phyloP scores from a whole-genome alignment of 1,284 basidiomycete species.

The Gymnopus androsaceus region DNA sequence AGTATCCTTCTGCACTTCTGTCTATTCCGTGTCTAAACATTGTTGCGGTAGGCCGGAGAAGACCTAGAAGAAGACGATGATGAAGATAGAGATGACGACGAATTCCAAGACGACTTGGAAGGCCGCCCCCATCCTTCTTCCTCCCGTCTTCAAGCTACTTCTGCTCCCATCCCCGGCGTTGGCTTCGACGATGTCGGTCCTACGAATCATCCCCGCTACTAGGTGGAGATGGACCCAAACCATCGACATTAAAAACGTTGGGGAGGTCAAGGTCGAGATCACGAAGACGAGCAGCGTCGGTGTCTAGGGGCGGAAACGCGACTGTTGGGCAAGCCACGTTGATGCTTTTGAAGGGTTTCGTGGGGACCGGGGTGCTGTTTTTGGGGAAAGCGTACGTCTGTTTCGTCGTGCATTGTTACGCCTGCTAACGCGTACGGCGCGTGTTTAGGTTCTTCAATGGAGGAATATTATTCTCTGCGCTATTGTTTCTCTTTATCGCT shows the following conservation, averaged over 20 bases:
- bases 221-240: constrained; percentile 21
- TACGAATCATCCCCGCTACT: constrained; percentile 50
- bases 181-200: constrained; percentile 30
- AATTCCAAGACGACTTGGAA: constrained; percentile 32
- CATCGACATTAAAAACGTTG: too few relatives aligned
- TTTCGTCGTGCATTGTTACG: background rate
- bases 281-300: constrained; percentile 48
- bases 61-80: constrained; percentile 88
- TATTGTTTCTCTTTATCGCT: constrained; percentile 83
- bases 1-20: constrained; percentile 35
- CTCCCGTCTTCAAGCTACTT: constrained; percentile 16
- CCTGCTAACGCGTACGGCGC: background rate
- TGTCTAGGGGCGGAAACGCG: constrained; percentile 76
- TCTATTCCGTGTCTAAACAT: constrained; percentile 1
- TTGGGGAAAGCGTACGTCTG: constrained; percentile 84
- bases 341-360: constrained; percentile 94
- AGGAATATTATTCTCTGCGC: constrained; percentile 86
- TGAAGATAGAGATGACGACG: constrained; percentile 51
- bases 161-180: constrained; percentile 18
- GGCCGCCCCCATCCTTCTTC: constrained; percentile 27
- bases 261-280: constrained; percentile 51
- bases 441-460: constrained; percentile 86
- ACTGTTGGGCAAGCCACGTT: constrained; percentile 86
- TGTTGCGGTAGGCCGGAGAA: constrained; percentile 76
- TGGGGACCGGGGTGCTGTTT: constrained; percentile 96